Evolutionary conservation across 2,329 filamentous ascomycete genomes (phyloP).

Genomic region (Phaeomoniella chlamydospora): DNA sequence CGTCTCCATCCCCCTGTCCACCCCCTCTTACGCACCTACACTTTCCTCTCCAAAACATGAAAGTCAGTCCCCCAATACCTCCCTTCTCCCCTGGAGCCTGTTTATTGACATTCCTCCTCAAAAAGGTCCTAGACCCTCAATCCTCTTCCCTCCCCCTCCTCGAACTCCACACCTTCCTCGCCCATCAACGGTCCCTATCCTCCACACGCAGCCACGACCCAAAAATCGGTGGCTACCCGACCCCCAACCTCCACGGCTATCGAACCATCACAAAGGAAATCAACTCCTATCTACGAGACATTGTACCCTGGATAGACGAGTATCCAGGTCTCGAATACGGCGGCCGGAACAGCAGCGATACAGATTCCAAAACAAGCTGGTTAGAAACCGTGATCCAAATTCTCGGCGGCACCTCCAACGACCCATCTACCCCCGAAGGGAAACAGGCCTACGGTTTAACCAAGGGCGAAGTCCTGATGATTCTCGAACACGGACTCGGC

Average conservation of each 20-base stretch:
- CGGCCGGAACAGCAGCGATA: conserved; percentile 2
- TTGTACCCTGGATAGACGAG: neutral
- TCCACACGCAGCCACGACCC: neutral
- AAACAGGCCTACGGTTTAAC: conserved; percentile 26
- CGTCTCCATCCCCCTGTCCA: too few relatives aligned
- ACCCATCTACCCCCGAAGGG: conserved; percentile 22
- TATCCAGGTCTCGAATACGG: neutral
- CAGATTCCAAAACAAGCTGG: conserved; percentile 7
- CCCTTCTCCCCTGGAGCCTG: too few relatives aligned
- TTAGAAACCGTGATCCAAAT: conserved; percentile 2
- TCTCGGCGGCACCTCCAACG: conserved; percentile 15
- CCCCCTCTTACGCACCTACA: too few relatives aligned
- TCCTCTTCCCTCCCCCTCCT: neutral
- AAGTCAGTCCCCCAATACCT: neutral
- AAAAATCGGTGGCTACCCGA: neutral
- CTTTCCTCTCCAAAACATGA: too few relatives aligned
- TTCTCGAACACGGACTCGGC: conserved; percentile 29
- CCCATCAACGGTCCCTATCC: too few relatives aligned
- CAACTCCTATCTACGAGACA: conserved; percentile 2
- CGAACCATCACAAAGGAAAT: neutral
- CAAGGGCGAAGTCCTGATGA: conserved; percentile 30
- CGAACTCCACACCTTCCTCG: neutral
- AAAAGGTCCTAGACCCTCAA: neutral
- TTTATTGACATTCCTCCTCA: too few relatives aligned
- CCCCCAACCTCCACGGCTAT: neutral